Conservation (phyloP, 1,139 yeast genomes). For the Blastobotrys capitulatus region DNA sequence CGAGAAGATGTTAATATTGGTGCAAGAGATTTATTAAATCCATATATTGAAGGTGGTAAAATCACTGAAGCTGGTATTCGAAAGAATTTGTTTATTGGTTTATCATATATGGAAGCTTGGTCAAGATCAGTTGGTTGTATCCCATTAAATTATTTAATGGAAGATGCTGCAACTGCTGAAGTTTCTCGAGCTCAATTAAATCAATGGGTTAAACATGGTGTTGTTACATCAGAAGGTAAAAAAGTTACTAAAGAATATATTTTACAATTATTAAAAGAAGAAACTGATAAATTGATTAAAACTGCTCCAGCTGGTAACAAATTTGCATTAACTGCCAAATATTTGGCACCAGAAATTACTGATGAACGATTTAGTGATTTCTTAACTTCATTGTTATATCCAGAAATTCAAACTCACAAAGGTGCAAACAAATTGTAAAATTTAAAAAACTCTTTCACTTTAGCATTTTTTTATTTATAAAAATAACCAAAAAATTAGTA, state of each 20-base stretch:
- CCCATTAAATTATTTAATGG: constrained; percentile 79
- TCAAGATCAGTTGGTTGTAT: constrained; percentile 75
- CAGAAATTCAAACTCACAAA: constrained; percentile 22
- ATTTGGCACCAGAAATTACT: constrained; percentile 60
- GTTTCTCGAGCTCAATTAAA: constrained; percentile 76
- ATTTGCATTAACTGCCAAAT: constrained; percentile 48
- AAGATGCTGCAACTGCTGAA: constrained; percentile 85
- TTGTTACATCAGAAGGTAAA: constrained; percentile 54
- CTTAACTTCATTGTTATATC: constrained; percentile 46
- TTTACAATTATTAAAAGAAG: constrained; percentile 52
- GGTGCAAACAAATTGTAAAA: constrained; percentile 22
- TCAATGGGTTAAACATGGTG: constrained; percentile 81
- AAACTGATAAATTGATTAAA: constrained; percentile 49
- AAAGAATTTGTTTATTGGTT: constrained; percentile 64
- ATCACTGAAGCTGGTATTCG: constrained; percentile 70
- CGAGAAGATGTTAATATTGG: constrained; percentile 44
- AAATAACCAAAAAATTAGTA: background rate
- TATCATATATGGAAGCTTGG: constrained; percentile 81
- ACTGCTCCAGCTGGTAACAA: constrained; percentile 51
- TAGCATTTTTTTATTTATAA: background rate
- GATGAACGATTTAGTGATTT: constrained; percentile 64
- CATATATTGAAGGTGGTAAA: constrained; percentile 60
- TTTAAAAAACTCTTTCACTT: background rate
- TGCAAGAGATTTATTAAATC: constrained; percentile 65
- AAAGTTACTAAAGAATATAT: constrained; percentile 56